Evolutionary conservation across 1,284 basidiomycete species (phyloP).

Genomic region (Farysia itapuensis): DNA sequence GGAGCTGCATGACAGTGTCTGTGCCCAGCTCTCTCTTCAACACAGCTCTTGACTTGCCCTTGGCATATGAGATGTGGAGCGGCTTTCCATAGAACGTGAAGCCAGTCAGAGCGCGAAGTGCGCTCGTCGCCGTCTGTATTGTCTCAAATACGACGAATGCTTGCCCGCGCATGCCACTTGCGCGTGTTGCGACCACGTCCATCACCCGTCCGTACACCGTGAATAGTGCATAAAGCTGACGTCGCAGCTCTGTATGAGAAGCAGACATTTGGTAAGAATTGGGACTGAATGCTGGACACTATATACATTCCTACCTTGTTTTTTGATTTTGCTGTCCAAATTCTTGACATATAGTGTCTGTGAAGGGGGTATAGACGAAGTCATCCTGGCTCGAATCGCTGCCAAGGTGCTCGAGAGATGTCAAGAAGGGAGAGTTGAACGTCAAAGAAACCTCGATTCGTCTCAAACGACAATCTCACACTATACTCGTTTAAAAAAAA

Average conservation of each 20-base stretch:
- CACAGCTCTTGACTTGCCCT: background rate
- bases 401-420: no score
- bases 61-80: conserved; percentile 76
- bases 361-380: conserved; percentile 71
- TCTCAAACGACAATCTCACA: no score
- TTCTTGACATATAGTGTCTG: conserved; percentile 91
- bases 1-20: no score
- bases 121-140: conserved; percentile 81
- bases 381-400: no score
- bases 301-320: no score
- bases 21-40: background rate
- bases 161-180: conserved; percentile 83
- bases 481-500: no score
- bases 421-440: no score
- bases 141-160: conserved; percentile 95
- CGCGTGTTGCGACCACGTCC: conserved; percentile 91
- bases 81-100: conserved; percentile 91
- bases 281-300: conserved; percentile 42
- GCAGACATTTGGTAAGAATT: background rate
- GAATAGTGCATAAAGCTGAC: conserved; percentile 85
- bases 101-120: conserved; percentile 84
- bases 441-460: no score
- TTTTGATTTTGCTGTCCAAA: conserved; percentile 90
- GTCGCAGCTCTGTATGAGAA: conserved; percentile 76
- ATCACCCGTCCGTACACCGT: conserved; percentile 88